Conservation (phyloP, 352 stramenopile species). For the Blastocystis sp. region DNA sequence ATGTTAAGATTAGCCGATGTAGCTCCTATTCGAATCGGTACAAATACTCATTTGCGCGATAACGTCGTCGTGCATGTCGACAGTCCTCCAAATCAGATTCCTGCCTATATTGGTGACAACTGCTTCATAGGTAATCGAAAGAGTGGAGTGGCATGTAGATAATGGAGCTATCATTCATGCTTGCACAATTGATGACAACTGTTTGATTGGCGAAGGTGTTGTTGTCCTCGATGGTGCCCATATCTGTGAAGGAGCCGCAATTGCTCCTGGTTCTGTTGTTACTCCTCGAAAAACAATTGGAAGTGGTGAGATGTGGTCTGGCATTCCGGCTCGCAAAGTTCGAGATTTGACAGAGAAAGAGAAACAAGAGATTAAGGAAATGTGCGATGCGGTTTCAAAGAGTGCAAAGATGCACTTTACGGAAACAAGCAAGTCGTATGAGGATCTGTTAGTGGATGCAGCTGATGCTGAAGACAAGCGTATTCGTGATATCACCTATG, state of each 20-base stretch:
- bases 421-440: conserved; percentile 26
- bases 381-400: not conserved
- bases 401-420: not conserved
- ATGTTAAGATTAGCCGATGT: conserved; percentile 70
- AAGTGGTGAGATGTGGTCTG: conserved; percentile 72
- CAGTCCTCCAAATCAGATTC: conserved; percentile 72
- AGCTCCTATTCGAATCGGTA: conserved; percentile 83
- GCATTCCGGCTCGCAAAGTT: conserved; percentile 43
- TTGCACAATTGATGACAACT: conserved; percentile 87
- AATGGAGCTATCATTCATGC: conserved; percentile 71
- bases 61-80: conserved; percentile 76
- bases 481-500: conserved; percentile 17
- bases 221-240: conserved; percentile 83
- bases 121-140: conserved; percentile 75
- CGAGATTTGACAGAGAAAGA: conserved; percentile 42
- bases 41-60: conserved; percentile 90
- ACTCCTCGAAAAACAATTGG: conserved; percentile 77
- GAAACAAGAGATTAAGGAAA: not conserved
- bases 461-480: conserved; percentile 1
- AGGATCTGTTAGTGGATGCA: conserved; percentile 21
- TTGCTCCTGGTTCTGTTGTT: conserved; percentile 85
- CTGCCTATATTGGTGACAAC: conserved; percentile 82
- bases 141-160: not conserved
- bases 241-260: conserved; percentile 83
- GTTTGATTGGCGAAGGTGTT: conserved; percentile 86